Evolutionary conservation across 129 eudicot genomes (phyloP).

Genomic region (Silybum marianum): DNA sequence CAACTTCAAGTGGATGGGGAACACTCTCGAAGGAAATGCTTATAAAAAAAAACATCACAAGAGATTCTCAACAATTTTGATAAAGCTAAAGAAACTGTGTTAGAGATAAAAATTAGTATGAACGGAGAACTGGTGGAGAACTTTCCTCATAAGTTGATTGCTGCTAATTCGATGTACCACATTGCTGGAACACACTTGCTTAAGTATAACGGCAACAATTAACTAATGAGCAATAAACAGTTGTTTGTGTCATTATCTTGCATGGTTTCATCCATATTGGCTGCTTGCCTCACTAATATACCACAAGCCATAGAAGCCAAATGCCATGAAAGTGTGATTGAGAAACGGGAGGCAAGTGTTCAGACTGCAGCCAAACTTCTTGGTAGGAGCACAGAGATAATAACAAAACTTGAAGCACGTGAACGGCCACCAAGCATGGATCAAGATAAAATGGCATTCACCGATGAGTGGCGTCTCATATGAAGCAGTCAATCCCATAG

Average conservation of each 20-base stretch:
- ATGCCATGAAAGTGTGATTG: not conserved
- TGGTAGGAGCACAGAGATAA: not conserved
- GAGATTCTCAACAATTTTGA: constrained; percentile 7
- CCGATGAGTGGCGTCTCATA: not conserved
- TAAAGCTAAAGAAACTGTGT: not conserved
- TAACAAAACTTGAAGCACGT: not conserved
- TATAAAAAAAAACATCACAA: not conserved
- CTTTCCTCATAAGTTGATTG: constrained; percentile 10
- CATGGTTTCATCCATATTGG: not conserved
- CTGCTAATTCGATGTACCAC: constrained; percentile 34
- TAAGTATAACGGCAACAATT: not conserved
- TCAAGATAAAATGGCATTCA: not conserved
- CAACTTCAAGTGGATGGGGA: constrained; percentile 17
- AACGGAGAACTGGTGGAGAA: not conserved
- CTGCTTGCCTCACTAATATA: not conserved
- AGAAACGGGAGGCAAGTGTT: not conserved
- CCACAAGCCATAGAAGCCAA: not conserved
- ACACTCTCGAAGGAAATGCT: not conserved
- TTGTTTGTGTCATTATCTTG: constrained; percentile 1
- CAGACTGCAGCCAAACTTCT: not conserved
- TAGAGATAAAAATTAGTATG: not conserved
- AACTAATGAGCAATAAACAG: not conserved
- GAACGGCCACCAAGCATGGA: not conserved
- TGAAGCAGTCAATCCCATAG: too few species aligned
- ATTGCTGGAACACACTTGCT: not conserved